Conservation (phyloP, 768 basidiomycete species). For the Russula emetica region DNA sequence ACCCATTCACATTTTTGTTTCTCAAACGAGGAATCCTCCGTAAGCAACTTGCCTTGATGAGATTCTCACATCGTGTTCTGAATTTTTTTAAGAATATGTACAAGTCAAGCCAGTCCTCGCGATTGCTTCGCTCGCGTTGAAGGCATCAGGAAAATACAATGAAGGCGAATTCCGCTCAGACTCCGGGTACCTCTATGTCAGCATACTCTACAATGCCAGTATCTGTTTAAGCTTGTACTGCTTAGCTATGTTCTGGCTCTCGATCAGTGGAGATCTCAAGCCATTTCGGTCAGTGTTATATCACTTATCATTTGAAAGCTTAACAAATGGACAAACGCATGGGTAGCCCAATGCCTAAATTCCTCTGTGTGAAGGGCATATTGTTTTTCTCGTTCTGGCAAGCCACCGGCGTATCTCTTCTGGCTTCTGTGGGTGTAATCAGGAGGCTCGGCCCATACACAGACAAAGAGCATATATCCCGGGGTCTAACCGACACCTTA, state of each 20-base stretch:
- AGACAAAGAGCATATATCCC: constrained; percentile 82
- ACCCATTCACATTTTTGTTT: constrained; percentile 91
- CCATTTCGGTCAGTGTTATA: constrained; percentile 67
- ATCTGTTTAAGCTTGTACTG: constrained; percentile 83
- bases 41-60: constrained; percentile 36
- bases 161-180: constrained; percentile 82
- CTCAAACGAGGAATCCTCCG: constrained; percentile 94
- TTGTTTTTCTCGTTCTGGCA: constrained; percentile 99
- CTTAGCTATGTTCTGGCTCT: constrained; percentile 95
- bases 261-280: constrained; percentile 81
- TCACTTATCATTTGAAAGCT: not conserved
- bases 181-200: constrained; percentile 90
- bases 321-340: constrained; percentile 7
- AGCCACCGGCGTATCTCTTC: constrained; percentile 73
- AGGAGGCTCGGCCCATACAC: constrained; percentile 81
- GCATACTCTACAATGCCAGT: constrained; percentile 77
- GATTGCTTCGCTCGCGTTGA: constrained; percentile 76
- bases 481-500: constrained; percentile 84
- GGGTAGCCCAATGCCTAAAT: constrained; percentile 85
- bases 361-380: constrained; percentile 97
- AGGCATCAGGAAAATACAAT: constrained; percentile 79
- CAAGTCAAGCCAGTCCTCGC: constrained; percentile 93
- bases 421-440: constrained; percentile 80
- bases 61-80: not conserved
- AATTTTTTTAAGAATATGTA: constrained; percentile 75